phyloP scores from a whole-genome alignment of 768 basidiomycete genomes.

The Boletus speciosus region DNA sequence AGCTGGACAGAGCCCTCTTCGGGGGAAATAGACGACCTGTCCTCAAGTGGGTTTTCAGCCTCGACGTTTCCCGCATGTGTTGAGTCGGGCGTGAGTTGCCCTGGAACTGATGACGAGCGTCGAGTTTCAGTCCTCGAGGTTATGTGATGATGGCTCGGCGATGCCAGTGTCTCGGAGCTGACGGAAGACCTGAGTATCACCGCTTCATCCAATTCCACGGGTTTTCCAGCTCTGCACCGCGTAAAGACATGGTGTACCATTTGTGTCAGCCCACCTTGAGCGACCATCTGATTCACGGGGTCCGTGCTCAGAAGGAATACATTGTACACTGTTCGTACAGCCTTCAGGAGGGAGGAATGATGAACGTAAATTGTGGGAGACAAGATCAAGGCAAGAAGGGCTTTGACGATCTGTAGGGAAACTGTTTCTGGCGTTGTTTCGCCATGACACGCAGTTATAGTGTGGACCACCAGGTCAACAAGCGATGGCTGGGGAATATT shows the following conservation, averaged over 20 bases:
- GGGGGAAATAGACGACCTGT: not conserved
- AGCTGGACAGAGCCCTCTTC: constrained; percentile 1
- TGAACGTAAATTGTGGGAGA: constrained; percentile 87
- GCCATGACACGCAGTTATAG: constrained; percentile 87
- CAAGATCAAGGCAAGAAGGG: constrained; percentile 82
- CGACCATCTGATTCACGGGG: constrained; percentile 94
- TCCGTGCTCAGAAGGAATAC: constrained; percentile 90
- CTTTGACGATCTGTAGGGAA: constrained; percentile 95
- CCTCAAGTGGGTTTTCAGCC: not conserved
- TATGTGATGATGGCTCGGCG: constrained; percentile 3
- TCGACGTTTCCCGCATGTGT: not conserved
- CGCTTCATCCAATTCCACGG: constrained; percentile 16
- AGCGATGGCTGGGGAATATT: constrained; percentile 64
- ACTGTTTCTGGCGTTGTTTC: constrained; percentile 88
- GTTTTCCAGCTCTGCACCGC: constrained; percentile 53
- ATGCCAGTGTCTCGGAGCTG: constrained; percentile 21
- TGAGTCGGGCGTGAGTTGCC: not conserved
- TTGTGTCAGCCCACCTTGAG: constrained; percentile 95
- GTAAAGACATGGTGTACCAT: constrained; percentile 98
- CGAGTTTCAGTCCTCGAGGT: constrained; percentile 8
- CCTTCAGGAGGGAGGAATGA: constrained; percentile 93
- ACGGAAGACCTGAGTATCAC: constrained; percentile 16
- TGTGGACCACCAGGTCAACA: constrained; percentile 91
- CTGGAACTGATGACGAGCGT: constrained; percentile 8
- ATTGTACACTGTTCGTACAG: constrained; percentile 97